phyloP scores from a whole-genome alignment of 768 basidiomycete species.

The Tylopilus sp. region DNA sequence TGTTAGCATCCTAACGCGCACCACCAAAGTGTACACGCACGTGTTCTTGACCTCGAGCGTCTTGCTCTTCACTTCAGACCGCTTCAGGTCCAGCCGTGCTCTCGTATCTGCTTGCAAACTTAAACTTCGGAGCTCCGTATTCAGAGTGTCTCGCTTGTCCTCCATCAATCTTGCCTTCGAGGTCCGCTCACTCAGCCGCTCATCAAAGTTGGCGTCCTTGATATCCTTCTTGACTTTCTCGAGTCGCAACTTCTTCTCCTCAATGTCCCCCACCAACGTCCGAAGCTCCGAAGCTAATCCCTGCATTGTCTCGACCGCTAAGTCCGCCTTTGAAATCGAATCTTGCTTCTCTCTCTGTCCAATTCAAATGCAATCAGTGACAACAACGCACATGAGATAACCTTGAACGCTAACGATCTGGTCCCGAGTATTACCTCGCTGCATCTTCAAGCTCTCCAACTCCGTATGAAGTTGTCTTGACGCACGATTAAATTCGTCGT shows the following conservation, averaged over 20 bases:
- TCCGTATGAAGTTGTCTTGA: slow-evolving; percentile 54
- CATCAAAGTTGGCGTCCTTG: slow-evolving; percentile 59
- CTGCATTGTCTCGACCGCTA: slow-evolving; percentile 53
- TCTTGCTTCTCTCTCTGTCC: slow-evolving; percentile 48
- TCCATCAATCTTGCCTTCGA: slow-evolving; percentile 59
- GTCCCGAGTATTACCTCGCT: slow-evolving; percentile 48
- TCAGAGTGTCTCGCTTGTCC: slow-evolving; percentile 64
- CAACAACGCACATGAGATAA: not conserved
- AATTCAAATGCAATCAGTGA: not conserved
- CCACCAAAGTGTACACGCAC: slow-evolving; percentile 50
- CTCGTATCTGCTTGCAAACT: slow-evolving; percentile 78
- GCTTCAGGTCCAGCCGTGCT: slow-evolving; percentile 74
- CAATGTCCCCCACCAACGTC: slow-evolving; percentile 57
- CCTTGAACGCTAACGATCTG: slow-evolving; percentile 47
- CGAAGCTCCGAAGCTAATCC: slow-evolving; percentile 51
- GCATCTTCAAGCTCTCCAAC: slow-evolving; percentile 50
- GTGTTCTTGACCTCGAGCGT: slow-evolving; percentile 61
- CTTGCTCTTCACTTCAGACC: slow-evolving; percentile 63
- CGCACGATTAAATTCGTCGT: slow-evolving; percentile 63
- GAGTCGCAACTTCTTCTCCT: slow-evolving; percentile 62
- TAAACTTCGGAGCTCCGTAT: slow-evolving; percentile 63
- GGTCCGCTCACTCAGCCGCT: slow-evolving; percentile 52
- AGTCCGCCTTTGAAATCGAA: slow-evolving; percentile 51
- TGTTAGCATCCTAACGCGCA: not conserved
- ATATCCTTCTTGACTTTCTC: slow-evolving; percentile 60